These are phyloP conservation scores for Onygena corvina DNA, from an alignment of 2,329 filamentous ascomycete species.

Conservation along the genomic window DNA sequence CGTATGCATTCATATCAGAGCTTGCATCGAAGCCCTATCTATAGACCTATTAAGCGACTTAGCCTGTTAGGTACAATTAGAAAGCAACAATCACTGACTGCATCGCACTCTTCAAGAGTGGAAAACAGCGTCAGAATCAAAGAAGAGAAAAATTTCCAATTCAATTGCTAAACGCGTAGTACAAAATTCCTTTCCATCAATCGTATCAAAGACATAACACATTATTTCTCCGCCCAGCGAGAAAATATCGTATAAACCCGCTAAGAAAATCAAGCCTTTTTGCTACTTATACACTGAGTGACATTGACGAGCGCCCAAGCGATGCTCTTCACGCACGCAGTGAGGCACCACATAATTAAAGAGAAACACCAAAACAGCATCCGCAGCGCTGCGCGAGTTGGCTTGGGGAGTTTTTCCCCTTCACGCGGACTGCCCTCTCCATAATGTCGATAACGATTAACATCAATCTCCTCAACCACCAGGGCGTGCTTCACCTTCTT, in stretches of 20 bases:
- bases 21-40: neutral
- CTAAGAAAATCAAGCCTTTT: slow-evolving; percentile 27
- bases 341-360: slow-evolving; percentile 29
- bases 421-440: slow-evolving; percentile 26
- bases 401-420: slow-evolving; percentile 31
- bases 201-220: slow-evolving; percentile 3
- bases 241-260: neutral
- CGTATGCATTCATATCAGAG: neutral
- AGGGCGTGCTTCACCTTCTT: slow-evolving; percentile 23
- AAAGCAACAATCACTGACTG: neutral
- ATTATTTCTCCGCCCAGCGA: neutral
- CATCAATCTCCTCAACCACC: slow-evolving; percentile 34
- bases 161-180: neutral
- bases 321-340: slow-evolving; percentile 29
- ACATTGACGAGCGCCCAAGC: slow-evolving; percentile 32
- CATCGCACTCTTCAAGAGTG: neutral
- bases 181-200: neutral
- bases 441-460: slow-evolving; percentile 35
- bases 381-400: slow-evolving; percentile 26
- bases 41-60: neutral
- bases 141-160: neutral
- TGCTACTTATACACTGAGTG: slow-evolving; percentile 31
- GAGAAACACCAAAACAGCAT: slow-evolving; percentile 30
- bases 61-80: neutral
- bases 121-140: neutral